Percentiles rank a stretch among this genome's conserved stretches.
Evolutionary conservation across 2,329 filamentous ascomycete species (phyloP).

Genomic region (Pseudogymnoascus sp.): DNA sequence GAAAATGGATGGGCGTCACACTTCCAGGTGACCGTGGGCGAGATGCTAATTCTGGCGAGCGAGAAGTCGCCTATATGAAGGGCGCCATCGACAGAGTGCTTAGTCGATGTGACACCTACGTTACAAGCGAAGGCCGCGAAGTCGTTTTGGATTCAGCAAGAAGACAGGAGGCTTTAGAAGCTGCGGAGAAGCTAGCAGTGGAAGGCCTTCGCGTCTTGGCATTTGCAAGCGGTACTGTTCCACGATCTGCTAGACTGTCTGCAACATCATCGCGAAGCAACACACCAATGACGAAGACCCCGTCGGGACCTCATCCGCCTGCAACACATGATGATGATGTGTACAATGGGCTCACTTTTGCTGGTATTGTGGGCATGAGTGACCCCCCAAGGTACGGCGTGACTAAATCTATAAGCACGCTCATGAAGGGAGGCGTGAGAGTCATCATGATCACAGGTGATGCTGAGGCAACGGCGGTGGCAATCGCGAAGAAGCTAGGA

Average conservation of each 20-base stretch:
- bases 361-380: conserved; percentile 92
- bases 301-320: conserved; percentile 18
- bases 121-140: conserved; percentile 79
- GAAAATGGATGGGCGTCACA: conserved; percentile 98
- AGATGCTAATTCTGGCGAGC: conserved; percentile 38
- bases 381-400: conserved; percentile 90
- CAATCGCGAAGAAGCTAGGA: conserved; percentile 89
- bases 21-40: conserved; percentile 43
- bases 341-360: conserved; percentile 80
- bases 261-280: conserved; percentile 39
- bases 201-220: conserved; percentile 86
- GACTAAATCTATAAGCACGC: conserved; percentile 74
- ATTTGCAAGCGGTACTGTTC: conserved; percentile 77
- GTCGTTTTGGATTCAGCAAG: conserved; percentile 73
- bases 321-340: conserved; percentile 56
- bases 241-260: conserved; percentile 36
- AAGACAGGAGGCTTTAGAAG: conserved; percentile 66
- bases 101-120: conserved; percentile 80
- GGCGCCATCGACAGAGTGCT: conserved; percentile 85
- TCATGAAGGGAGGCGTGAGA: conserved; percentile 91
- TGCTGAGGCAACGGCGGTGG: conserved; percentile 86
- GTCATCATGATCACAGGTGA: conserved; percentile 99
- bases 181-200: conserved; percentile 78
- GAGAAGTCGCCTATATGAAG: conserved; percentile 89
- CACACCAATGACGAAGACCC: conserved; percentile 39